Conservation (phyloP, 768 basidiomycete species). For the Tricholomella constricta region DNA sequence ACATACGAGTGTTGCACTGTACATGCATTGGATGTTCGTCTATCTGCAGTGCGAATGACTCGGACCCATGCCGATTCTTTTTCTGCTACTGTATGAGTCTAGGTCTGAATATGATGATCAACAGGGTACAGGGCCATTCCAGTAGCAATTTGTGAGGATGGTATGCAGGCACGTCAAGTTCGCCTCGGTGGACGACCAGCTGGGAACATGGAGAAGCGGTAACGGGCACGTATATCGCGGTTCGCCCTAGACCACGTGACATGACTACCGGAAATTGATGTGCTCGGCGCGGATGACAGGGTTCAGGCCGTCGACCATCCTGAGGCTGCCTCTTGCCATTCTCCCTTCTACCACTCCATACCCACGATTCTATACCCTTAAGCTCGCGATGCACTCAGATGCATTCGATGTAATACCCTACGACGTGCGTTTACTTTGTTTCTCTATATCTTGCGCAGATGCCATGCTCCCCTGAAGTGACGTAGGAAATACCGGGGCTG, state of each 20-base stretch:
- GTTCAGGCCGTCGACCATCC: neutral
- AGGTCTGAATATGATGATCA: too few species aligned
- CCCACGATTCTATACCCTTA: slow-evolving; percentile 1
- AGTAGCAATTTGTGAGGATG: too few species aligned
- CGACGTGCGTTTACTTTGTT: slow-evolving; percentile 51
- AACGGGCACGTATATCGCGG: too few species aligned
- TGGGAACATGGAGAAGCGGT: too few species aligned
- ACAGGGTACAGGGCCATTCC: too few species aligned
- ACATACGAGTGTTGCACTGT: neutral
- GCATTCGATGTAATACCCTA: slow-evolving; percentile 89
- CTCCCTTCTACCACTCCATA: neutral
- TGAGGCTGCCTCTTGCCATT: neutral
- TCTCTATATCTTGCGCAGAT: neutral
- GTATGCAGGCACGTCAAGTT: too few species aligned
- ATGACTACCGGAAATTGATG: neutral
- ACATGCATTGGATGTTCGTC: too few species aligned
- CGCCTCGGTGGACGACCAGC: too few species aligned
- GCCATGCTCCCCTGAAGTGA: neutral
- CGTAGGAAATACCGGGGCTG: neutral
- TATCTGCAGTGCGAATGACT: too few species aligned
- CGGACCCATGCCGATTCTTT: too few species aligned
- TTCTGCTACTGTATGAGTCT: too few species aligned
- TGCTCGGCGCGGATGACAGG: slow-evolving; percentile 3
- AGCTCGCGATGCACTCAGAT: slow-evolving; percentile 47
- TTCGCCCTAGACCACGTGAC: slow-evolving; percentile 5